Conservation (phyloP, 2,329 filamentous ascomycete species). For the Ramularia collo-cygni region DNA sequence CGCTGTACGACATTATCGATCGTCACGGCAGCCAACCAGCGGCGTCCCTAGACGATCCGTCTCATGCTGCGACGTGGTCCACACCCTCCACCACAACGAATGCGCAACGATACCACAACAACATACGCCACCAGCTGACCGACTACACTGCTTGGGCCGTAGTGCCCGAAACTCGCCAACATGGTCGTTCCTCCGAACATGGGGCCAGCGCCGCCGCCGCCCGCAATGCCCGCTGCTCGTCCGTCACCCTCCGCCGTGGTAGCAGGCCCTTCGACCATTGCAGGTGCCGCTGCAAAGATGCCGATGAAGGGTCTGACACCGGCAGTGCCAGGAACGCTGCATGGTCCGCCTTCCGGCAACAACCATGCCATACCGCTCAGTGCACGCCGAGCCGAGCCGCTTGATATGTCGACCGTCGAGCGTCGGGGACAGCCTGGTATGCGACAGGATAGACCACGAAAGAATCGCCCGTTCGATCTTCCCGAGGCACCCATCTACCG, state of each 20-base stretch:
- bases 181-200: constrained; percentile 28
- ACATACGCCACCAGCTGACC: background rate
- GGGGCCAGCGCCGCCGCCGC: constrained; percentile 14
- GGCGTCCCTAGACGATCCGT: constrained; percentile 2
- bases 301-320: constrained; percentile 17
- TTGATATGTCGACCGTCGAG: constrained; percentile 87
- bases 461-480: constrained; percentile 68
- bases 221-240: constrained; percentile 4
- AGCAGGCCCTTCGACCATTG: constrained; percentile 8
- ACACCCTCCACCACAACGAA: too few species aligned
- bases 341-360: constrained; percentile 35
- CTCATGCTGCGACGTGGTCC: constrained; percentile 6
- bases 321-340: constrained; percentile 26
- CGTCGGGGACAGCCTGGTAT: constrained; percentile 76
- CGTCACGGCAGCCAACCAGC: constrained; percentile 1
- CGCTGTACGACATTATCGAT: background rate
- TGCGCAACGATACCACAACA: background rate
- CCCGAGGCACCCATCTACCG: constrained; percentile 85
- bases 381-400: constrained; percentile 57
- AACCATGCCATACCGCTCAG: constrained; percentile 50
- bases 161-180: constrained; percentile 6
- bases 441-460: constrained; percentile 54
- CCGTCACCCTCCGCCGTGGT: constrained; percentile 9
- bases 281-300: constrained; percentile 9
- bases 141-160: constrained; percentile 5